phyloP scores from a whole-genome alignment of 176 grass and related monocot genomes.

The Tuctoria greenei region DNA sequence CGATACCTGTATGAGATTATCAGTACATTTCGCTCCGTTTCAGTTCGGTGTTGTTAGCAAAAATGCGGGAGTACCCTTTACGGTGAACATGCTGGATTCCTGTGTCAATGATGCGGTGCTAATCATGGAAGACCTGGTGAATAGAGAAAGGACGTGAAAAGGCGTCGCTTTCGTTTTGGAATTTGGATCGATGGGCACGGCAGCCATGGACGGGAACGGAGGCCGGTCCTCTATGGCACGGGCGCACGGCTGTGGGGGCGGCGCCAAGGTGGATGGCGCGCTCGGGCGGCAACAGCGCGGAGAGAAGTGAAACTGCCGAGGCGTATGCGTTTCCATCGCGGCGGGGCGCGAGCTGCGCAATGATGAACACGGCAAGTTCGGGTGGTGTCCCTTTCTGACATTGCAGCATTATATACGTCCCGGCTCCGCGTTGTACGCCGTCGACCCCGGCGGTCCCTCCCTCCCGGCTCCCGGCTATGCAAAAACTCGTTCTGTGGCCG shows the following conservation, averaged over 20 bases:
- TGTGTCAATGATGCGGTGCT: neutral
- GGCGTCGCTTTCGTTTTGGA: constrained; percentile 3
- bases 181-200: constrained; percentile 9
- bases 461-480: neutral
- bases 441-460: neutral
- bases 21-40: neutral
- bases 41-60: neutral
- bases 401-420: neutral
- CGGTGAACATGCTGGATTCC: neutral
- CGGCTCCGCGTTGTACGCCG: neutral
- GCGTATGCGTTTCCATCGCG: neutral
- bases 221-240: neutral
- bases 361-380: constrained; percentile 23
- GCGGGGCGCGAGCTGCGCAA: neutral
- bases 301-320: neutral
- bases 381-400: neutral
- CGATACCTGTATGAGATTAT: neutral
- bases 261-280: neutral
- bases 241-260: neutral
- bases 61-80: neutral
- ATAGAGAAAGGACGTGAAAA: constrained; percentile 10
- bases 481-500: neutral
- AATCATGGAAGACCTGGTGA: constrained; percentile 1
- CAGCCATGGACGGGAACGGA: constrained; percentile 4
- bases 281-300: neutral